phyloP scores from a whole-genome alignment of 441 rosid genomes.

The Erodium moschatum region DNA sequence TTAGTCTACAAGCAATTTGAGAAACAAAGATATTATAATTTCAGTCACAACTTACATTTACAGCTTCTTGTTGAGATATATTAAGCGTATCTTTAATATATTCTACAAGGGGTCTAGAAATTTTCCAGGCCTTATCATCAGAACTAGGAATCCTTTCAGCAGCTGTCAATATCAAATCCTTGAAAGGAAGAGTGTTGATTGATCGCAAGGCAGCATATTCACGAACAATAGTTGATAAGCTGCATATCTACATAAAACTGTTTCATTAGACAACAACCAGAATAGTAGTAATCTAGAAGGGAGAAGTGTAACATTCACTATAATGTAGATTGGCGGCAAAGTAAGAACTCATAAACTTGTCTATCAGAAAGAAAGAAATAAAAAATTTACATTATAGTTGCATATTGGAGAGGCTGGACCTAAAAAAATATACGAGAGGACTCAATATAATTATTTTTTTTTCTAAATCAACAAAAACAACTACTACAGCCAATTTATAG shows the following conservation, averaged over 20 bases:
- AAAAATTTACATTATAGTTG: neutral
- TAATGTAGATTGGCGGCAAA: neutral
- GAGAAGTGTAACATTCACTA: neutral
- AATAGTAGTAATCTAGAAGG: neutral
- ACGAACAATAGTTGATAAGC: conserved; percentile 82
- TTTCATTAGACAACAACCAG: conserved; percentile 17
- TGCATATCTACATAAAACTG: conserved; percentile 52
- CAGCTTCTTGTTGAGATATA: conserved; percentile 72
- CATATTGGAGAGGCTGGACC: neutral
- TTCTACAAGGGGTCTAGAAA: conserved; percentile 55
- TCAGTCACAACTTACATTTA: conserved; percentile 47
- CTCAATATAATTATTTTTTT: neutral
- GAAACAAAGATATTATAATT: neutral
- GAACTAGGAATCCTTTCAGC: conserved; percentile 40
- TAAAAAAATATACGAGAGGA: neutral
- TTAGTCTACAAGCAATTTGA: too few species aligned
- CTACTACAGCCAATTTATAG: too few species aligned
- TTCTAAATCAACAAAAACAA: too few species aligned
- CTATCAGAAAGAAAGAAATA: neutral
- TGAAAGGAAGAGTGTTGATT: conserved; percentile 74
- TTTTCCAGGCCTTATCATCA: conserved; percentile 65
- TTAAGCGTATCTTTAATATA: conserved; percentile 58
- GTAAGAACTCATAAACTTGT: neutral
- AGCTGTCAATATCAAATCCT: conserved; percentile 66
- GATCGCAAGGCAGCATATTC: conserved; percentile 75